Percentiles rank a stretch among this genome's conserved stretches.
phyloP scores from a whole-genome alignment of 345 rosid species.

The Lumnitzera littorea region DNA sequence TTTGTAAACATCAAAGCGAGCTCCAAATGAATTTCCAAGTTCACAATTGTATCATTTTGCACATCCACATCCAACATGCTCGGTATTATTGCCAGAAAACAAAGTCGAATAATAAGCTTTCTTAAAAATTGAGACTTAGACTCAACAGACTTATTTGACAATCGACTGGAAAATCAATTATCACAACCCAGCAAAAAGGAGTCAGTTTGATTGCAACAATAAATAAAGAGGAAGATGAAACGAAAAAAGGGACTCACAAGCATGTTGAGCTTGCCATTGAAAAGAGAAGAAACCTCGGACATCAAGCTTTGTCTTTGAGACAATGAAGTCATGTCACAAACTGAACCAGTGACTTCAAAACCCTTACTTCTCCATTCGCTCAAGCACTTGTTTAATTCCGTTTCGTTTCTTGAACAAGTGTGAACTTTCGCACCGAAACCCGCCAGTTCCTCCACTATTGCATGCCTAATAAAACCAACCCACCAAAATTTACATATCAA shows the following conservation, averaged over 20 bases:
- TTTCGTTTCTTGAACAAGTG: constrained; percentile 72
- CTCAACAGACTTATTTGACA: no score
- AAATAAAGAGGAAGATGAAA: background rate
- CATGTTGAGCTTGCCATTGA: constrained; percentile 55
- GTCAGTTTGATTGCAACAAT: background rate
- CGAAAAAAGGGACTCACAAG: constrained; percentile 32
- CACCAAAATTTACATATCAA: background rate
- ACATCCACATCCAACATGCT: no score
- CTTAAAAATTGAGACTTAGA: no score
- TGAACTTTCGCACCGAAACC: constrained; percentile 62
- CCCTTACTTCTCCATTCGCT: constrained; percentile 52
- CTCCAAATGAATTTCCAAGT: no score
- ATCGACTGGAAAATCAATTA: background rate
- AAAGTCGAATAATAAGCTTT: no score
- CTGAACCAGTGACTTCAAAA: constrained; percentile 58
- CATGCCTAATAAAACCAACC: constrained; percentile 29
- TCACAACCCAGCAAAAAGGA: background rate
- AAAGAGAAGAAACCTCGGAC: constrained; percentile 38
- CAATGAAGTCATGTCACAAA: constrained; percentile 52
- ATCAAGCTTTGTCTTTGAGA: constrained; percentile 50
- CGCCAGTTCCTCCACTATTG: constrained; percentile 67
- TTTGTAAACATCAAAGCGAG: no score
- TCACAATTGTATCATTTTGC: no score
- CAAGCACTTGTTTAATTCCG: constrained; percentile 50
- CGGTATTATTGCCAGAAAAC: no score